These are phyloP conservation scores for Neonectria coccinea DNA, from an alignment of 2,329 filamentous ascomycete species.

Conservation along the genomic window DNA sequence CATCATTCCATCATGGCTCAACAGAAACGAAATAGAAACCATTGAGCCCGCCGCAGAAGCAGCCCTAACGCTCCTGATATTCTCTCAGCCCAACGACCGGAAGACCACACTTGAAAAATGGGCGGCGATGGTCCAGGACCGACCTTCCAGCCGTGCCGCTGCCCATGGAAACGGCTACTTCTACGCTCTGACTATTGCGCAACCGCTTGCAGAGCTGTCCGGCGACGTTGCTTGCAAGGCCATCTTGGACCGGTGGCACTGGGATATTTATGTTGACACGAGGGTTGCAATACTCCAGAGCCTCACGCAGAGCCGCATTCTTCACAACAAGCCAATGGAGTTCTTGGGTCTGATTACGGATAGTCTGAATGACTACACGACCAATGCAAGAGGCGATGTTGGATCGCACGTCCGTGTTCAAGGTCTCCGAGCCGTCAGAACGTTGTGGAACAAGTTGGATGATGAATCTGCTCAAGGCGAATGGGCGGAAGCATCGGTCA, in stretches of 20 bases:
- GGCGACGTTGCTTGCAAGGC: constrained; percentile 56
- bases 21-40: constrained; percentile 63
- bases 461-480: constrained; percentile 22
- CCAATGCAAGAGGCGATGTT: constrained; percentile 88
- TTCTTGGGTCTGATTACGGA: constrained; percentile 63
- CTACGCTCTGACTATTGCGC: constrained; percentile 63
- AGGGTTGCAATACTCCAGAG: constrained; percentile 67
- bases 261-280: constrained; percentile 63
- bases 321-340: constrained; percentile 53
- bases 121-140: constrained; percentile 56
- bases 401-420: constrained; percentile 87
- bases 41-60: constrained; percentile 63
- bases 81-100: constrained; percentile 54
- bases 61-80: constrained; percentile 61
- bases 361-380: constrained; percentile 89
- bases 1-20: constrained; percentile 60
- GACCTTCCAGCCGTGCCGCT: constrained; percentile 49
- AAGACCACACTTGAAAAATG: constrained; percentile 58
- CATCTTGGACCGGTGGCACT: constrained; percentile 65
- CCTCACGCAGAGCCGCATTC: constrained; percentile 60
- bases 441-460: constrained; percentile 62
- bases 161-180: constrained; percentile 64
- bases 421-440: constrained; percentile 80
- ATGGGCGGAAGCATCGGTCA: constrained; percentile 49
- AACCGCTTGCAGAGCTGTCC: constrained; percentile 52